phyloP scores from a whole-genome alignment of 768 basidiomycete genomes.

The Mycena crocata region DNA sequence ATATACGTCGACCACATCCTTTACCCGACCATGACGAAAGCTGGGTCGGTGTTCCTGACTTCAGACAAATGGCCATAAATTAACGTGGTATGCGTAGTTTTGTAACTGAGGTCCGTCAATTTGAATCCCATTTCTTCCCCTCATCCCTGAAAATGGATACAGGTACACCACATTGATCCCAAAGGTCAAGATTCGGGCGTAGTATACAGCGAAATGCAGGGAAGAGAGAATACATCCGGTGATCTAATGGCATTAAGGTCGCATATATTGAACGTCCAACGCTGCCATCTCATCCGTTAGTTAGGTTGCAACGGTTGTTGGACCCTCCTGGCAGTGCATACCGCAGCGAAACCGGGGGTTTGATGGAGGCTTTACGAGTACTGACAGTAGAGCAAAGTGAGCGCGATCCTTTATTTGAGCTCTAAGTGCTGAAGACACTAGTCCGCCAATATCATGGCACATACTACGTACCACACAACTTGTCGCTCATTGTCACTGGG shows the following conservation, averaged over 20 bases:
- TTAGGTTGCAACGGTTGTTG: constrained; percentile 81
- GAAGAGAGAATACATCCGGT: constrained; percentile 90
- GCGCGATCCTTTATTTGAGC: constrained; percentile 24
- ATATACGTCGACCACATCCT: constrained; percentile 97
- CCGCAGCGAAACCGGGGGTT: constrained; percentile 95
- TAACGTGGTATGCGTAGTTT: constrained; percentile 48
- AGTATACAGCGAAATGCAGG: constrained; percentile 98
- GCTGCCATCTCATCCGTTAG: constrained; percentile 7
- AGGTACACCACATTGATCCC: constrained; percentile 96
- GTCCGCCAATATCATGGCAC: constrained; percentile 90
- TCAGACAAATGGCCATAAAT: constrained; percentile 19
- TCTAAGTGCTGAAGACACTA: constrained; percentile 44
- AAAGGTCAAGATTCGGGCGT: constrained; percentile 95
- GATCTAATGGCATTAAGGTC: constrained; percentile 92
- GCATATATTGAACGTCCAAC: constrained; percentile 37
- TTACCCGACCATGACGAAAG: constrained; percentile 93
- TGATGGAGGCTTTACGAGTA: constrained; percentile 91
- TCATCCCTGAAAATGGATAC: constrained; percentile 21
- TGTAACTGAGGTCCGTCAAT: constrained; percentile 64
- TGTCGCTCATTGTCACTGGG: constrained; percentile 89
- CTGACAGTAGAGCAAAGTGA: constrained; percentile 91
- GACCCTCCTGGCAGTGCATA: constrained; percentile 90
- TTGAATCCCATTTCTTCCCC: background rate
- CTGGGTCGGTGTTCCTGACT: constrained; percentile 66
- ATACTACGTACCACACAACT: constrained; percentile 95